Percentiles rank a stretch among this genome's conserved stretches.
phyloP scores from a whole-genome alignment of 495 filamentous ascomycete genomes.

The Margaritispora aquatica region DNA sequence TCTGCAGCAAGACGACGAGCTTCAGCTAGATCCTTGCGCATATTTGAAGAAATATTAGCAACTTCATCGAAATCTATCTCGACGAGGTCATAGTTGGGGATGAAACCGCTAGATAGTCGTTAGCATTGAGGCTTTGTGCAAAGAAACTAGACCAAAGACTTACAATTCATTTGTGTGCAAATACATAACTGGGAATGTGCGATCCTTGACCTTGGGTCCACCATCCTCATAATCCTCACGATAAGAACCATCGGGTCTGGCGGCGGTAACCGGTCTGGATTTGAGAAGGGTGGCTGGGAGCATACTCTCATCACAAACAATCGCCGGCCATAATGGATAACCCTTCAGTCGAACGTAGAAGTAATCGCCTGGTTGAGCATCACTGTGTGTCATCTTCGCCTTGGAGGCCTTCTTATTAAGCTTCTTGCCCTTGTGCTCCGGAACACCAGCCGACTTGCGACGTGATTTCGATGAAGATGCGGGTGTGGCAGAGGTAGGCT shows the following conservation, averaged over 20 bases:
- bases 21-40: conserved; percentile 64
- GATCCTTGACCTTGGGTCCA: conserved; percentile 72
- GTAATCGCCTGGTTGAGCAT: conserved; percentile 80
- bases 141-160: conserved; percentile 34
- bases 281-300: conserved; percentile 65
- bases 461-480: conserved; percentile 35
- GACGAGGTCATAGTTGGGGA: conserved; percentile 69
- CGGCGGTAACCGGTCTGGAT: conserved; percentile 73
- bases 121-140: not conserved
- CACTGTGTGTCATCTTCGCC: conserved; percentile 59
- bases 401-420: conserved; percentile 78
- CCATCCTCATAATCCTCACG: conserved; percentile 77
- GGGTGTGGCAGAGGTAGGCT: conserved; percentile 21
- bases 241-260: conserved; percentile 72
- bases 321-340: conserved; percentile 83
- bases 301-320: conserved; percentile 90
- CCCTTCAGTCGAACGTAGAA: conserved; percentile 85
- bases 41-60: conserved; percentile 58
- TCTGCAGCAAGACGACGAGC: conserved; percentile 72
- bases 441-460: conserved; percentile 60
- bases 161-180: conserved; percentile 92
- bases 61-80: conserved; percentile 66
- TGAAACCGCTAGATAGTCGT: conserved; percentile 63
- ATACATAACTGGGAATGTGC: conserved; percentile 92
- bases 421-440: conserved; percentile 70